Conservation (phyloP, 257 asterid genomes). For the Solanum lycopersicoides region DNA sequence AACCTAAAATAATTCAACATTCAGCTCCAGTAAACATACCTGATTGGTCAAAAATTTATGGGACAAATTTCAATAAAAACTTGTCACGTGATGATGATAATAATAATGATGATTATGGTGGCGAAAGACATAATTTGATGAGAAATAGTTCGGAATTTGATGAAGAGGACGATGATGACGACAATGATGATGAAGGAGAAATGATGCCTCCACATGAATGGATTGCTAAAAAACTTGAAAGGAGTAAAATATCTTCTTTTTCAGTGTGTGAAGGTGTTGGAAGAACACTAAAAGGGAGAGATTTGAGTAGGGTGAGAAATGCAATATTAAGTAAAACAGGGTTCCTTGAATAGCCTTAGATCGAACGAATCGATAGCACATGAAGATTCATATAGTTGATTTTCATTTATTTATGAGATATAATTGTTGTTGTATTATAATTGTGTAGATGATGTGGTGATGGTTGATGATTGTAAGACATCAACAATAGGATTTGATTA, state of each 20-base stretch:
- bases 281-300: constrained; percentile 66
- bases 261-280: constrained; percentile 70
- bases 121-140: background rate
- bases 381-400: background rate
- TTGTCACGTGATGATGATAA: background rate
- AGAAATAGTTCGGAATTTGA: constrained; percentile 20
- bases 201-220: constrained; percentile 58
- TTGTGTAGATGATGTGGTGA: background rate
- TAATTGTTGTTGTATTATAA: background rate
- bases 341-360: constrained; percentile 35
- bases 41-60: constrained; percentile 52
- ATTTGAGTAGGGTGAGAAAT: constrained; percentile 49
- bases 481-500: background rate
- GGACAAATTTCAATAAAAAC: background rate
- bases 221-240: constrained; percentile 33
- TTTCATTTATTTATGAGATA: background rate
- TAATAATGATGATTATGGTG: background rate
- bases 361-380: background rate
- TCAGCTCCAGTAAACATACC: constrained; percentile 23
- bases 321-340: constrained; percentile 56
- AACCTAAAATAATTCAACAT: constrained; percentile 12
- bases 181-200: constrained; percentile 1
- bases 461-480: background rate
- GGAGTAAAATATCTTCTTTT: constrained; percentile 25
- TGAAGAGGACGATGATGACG: constrained; percentile 23